Base-by-base conservation (phyloP, 768 basidiomycete species). In the Xerocomellus chrysenteron region DNA sequence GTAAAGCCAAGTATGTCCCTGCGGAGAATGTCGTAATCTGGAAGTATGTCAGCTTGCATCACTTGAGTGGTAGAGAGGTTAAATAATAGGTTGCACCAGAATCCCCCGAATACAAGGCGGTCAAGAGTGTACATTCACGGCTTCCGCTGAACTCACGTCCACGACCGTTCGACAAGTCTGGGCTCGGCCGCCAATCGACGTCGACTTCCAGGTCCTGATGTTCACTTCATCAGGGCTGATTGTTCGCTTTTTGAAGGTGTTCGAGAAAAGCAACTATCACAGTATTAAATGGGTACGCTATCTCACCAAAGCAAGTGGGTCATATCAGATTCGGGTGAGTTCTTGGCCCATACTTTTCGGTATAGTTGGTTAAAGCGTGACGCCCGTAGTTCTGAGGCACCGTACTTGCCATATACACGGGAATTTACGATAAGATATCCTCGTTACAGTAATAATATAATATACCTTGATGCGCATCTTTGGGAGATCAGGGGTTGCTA, bases 141-240 rank as follows among this genome's bases (percentile, higher is more conserved):
- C 86, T 1, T 84, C 86, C 10, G 96, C 94, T 7, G 81, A 82
- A 35, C 76, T 98, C 58, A 92, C 95, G 2, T 84, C 85, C 57
- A 96, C 94, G 33, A 99, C 97, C 0, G 82, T 85, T 56, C 87
- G 94, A 35, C 94, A 98, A 80, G 87, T 96, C 5, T 99, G 97
- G 97, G 94, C 95, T 3, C 80, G 97, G 52, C 97, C 97, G 17
- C 97, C 97, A 8, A 98, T 99, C 67, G 92, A 96, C 63, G 87
- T 98, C 60, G 97, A 99, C 72, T 99, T 99, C 75, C 94, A 95
- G 76, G 97, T 99, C 55, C 80, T 99, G 63, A 99, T 99, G 97
- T 93, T 98, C 74, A 98, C 97, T 0, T 82, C 97, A 12, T 98
- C 96, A 12, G 97, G 97, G 2, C 72, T 99, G 65, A 89, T 96